Percentiles rank a stretch among this genome's conserved stretches.
Evolutionary conservation across 2,329 filamentous ascomycete genomes (phyloP).

Genomic region (Fusarium caatingaense): DNA sequence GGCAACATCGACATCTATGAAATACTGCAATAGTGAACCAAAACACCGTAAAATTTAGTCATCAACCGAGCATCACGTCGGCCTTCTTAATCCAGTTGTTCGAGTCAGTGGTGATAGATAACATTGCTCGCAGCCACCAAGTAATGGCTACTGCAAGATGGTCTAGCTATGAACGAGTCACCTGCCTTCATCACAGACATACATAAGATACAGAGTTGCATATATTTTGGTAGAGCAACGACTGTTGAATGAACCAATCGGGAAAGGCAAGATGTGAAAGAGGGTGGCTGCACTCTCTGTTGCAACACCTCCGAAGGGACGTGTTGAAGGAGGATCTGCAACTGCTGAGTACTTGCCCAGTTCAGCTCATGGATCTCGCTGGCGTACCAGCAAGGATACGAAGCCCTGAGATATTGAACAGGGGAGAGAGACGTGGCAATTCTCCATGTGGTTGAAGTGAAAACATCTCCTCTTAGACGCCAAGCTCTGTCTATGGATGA

Average conservation of each 20-base stretch:
- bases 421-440: background rate
- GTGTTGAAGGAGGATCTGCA: background rate
- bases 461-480: background rate
- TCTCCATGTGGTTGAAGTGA: background rate
- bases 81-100: background rate
- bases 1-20: background rate
- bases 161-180: background rate
- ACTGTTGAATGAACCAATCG: slow-evolving; percentile 12
- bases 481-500: background rate
- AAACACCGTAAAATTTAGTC: background rate
- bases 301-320: background rate
- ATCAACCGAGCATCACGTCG: background rate
- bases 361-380: background rate
- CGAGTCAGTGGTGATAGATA: background rate
- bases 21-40: background rate
- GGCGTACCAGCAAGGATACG: background rate
- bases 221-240: slow-evolving; percentile 7
- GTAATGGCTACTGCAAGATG: background rate
- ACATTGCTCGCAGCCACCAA: background rate
- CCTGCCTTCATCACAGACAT: background rate
- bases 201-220: slow-evolving; percentile 19
- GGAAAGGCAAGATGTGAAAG: background rate
- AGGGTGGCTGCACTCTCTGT: background rate
- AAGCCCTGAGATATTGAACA: background rate
- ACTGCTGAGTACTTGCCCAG: background rate